A percentile compares a stretch with the other conserved stretches of the same genome.
Conservation (phyloP, 768 basidiomycete species). For the Lentinula edodes region DNA sequence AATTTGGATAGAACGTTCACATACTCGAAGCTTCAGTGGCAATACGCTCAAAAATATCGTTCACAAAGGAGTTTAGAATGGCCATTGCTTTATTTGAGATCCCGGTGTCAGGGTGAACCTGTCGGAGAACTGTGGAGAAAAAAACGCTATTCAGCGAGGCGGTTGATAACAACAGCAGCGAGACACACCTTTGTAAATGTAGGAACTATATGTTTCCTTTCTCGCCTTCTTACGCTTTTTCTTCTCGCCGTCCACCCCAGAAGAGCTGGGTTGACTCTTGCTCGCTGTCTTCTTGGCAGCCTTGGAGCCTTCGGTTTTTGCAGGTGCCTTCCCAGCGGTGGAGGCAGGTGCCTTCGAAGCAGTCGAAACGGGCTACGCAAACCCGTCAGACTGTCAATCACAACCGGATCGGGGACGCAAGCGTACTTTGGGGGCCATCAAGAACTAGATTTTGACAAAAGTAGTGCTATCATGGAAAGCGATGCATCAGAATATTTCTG, state of each 20-base stretch:
- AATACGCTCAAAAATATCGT: constrained; percentile 81
- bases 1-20: constrained; percentile 13
- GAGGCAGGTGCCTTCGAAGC: constrained; percentile 70
- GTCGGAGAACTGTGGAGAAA: constrained; percentile 62
- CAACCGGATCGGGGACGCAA: not conserved
- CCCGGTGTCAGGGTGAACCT: constrained; percentile 91
- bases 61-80: constrained; percentile 79
- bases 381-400: not conserved
- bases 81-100: constrained; percentile 89
- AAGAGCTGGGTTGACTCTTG: constrained; percentile 36
- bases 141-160: not conserved
- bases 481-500: not conserved
- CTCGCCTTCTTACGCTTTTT: constrained; percentile 78
- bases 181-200: constrained; percentile 72
- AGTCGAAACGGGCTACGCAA: constrained; percentile 55
- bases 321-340: constrained; percentile 59
- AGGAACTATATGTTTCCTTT: constrained; percentile 81
- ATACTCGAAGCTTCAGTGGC: constrained; percentile 67
- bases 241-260: constrained; percentile 57
- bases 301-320: constrained; percentile 38
- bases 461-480: not conserved
- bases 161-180: not conserved
- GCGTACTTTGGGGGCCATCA: constrained; percentile 8
- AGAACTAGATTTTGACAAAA: not conserved
- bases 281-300: constrained; percentile 58